Evolutionary conservation across 768 basidiomycete genomes (phyloP), one percentile per base, ranked within the genome.

Genomic region (Psilocybe cubensis): DNA sequence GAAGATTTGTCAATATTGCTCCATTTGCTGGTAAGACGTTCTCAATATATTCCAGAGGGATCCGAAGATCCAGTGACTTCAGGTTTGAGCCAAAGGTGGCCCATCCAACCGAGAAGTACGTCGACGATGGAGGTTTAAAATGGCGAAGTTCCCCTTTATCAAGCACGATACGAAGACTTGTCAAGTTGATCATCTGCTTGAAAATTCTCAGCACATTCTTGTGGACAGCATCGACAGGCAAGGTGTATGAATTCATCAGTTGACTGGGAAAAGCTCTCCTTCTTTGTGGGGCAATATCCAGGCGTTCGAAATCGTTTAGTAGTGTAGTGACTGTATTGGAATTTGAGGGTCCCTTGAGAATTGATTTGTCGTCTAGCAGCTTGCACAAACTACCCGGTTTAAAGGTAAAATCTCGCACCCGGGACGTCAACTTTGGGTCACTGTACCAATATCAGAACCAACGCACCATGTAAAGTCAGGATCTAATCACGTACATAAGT

Each of bases 1-100:
- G 63, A 20, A 69, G 64, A 20, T 56, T 42, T 12, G 54, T 57
- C 10, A 72, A 29, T 24, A 38, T 33, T 41, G 38, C 50, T 17
- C 52, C 42, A 0, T 21, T 11, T 17, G 40, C 21, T 1, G 60
- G 57, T 11, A 68, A 31, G 14, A 64, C 48, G 14, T 25, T 41
- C 18, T 47, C 54, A 25, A 63, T 62, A 20, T 54, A 63, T 47
- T 72, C 67, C 33, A 70, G 14, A 7, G 70, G 61, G 21, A 69
- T 54, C 29, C 55, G 54, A 21, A 70, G 53, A 11, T 61, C 59
- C 11, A 70, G 57, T 11, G 46, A 42, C 10, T 40, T 62, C 25
- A 70, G 47, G 33, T 41, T 66, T 6, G 21, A 21, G 9, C 65
- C 57, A 55, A 67, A 70, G 8, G 66, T 57, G 18, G 38, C 20